Conservation (phyloP, 345 rosid genomes). For the Camelina neglecta region DNA sequence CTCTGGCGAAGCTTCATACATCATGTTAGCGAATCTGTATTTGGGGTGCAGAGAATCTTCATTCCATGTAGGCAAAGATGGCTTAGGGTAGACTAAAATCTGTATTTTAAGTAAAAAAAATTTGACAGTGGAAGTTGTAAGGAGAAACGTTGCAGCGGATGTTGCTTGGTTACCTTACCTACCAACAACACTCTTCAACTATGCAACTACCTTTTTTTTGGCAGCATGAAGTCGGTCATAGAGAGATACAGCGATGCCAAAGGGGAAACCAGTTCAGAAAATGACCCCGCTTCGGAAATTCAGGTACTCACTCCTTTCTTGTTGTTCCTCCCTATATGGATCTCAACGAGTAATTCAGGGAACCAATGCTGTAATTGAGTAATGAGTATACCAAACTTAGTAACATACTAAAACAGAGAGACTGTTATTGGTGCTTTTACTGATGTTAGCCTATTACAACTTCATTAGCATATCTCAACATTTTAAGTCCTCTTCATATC, state of each 20-base stretch:
- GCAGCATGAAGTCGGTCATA: conserved; percentile 43
- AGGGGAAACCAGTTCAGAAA: conserved; percentile 33
- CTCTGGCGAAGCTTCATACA: conserved; percentile 11
- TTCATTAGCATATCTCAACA: conserved; percentile 11
- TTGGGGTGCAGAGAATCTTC: conserved; percentile 6
- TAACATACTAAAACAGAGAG: conserved; percentile 5
- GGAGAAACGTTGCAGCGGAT: conserved; percentile 16
- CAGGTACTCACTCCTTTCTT: conserved; percentile 28
- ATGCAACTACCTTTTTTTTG: conserved; percentile 13
- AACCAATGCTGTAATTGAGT: neutral
- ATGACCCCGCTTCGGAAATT: conserved; percentile 27
- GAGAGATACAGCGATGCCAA: conserved; percentile 45
- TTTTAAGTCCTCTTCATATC: conserved; percentile 13
- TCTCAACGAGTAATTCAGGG: neutral
- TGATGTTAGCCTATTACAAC: conserved; percentile 11
- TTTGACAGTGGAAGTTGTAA: conserved; percentile 12
- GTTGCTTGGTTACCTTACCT: conserved; percentile 34
- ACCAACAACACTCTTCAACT: conserved; percentile 15
- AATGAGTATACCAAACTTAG: conserved; percentile 1
- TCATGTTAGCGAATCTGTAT: conserved; percentile 6
- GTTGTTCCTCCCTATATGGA: neutral
- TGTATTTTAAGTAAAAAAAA: neutral
- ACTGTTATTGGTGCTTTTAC: conserved; percentile 1
- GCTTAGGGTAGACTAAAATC: conserved; percentile 26
- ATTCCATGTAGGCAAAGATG: conserved; percentile 9